These are phyloP conservation scores for Xylaria sp. DNA, from an alignment of 2,329 filamentous ascomycete genomes.

Conservation along the genomic window DNA sequence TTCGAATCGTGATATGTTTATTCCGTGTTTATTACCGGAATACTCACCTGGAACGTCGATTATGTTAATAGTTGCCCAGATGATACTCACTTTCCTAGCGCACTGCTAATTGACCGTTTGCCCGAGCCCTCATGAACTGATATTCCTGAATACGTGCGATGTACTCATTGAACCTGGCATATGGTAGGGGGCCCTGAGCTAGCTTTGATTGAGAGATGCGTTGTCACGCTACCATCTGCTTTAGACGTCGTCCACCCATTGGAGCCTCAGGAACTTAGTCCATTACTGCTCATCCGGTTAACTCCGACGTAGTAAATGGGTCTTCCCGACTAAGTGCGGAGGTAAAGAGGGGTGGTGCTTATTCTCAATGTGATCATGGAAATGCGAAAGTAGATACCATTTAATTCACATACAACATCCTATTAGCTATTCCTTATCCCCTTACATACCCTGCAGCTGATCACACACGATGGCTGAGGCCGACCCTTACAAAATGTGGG, in stretches of 20 bases:
- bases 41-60: not conserved
- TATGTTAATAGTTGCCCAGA: not conserved
- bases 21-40: not conserved
- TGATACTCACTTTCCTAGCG: not conserved
- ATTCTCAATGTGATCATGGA: not conserved
- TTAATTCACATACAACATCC: not conserved
- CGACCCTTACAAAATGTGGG: slow-evolving; percentile 52
- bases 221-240: not conserved
- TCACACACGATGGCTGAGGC: slow-evolving; percentile 36
- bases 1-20: not conserved
- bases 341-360: not conserved
- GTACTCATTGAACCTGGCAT: not conserved
- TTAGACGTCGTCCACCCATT: not conserved
- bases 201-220: not conserved
- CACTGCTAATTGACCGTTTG: not conserved
- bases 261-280: not conserved
- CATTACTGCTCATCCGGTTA: slow-evolving; percentile 2
- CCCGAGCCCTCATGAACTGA: not conserved
- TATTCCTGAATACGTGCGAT: not conserved
- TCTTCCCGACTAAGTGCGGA: slow-evolving; percentile 21
- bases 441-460: not conserved
- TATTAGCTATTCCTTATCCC: not conserved
- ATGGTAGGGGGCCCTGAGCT: not conserved
- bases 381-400: not conserved
- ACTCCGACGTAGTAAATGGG: slow-evolving; percentile 14